Evolutionary conservation across 2,329 filamentous ascomycete genomes (phyloP).

Genomic region (Paraphaeosphaeria minitans): DNA sequence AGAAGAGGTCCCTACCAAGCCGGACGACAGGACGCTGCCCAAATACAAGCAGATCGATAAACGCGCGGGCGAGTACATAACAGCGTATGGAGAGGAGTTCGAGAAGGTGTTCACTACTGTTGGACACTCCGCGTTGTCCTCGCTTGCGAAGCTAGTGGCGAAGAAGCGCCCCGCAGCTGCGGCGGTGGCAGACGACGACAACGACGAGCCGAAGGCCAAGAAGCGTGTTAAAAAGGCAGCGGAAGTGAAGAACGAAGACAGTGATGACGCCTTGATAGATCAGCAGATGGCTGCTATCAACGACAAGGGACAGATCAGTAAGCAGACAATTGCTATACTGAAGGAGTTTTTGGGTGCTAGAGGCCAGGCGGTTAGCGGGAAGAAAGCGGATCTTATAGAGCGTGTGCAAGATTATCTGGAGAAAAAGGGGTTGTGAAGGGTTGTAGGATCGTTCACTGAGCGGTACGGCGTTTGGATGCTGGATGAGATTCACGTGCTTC

Average conservation of each 20-base stretch:
- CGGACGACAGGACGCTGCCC: constrained; percentile 80
- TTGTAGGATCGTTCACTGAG: background rate
- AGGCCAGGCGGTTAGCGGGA: constrained; percentile 30
- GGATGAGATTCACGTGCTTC: background rate
- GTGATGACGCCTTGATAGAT: constrained; percentile 45
- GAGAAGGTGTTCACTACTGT: constrained; percentile 60
- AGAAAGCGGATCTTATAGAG: constrained; percentile 47
- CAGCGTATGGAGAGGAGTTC: constrained; percentile 75
- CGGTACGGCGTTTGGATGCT: background rate
- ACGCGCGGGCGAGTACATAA: constrained; percentile 77
- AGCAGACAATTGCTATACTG: constrained; percentile 44
- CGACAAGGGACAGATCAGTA: constrained; percentile 51
- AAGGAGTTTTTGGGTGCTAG: constrained; percentile 39
- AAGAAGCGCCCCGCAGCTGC: constrained; percentile 50
- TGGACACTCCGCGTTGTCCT: constrained; percentile 48
- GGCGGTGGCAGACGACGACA: constrained; percentile 23
- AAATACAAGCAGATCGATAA: constrained; percentile 86
- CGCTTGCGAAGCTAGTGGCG: constrained; percentile 37
- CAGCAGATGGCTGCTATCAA: constrained; percentile 52
- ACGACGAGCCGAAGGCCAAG: constrained; percentile 26
- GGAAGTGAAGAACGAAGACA: constrained; percentile 27
- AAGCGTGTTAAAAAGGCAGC: constrained; percentile 38
- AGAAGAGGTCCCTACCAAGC: constrained; percentile 79
- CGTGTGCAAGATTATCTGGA: constrained; percentile 44
- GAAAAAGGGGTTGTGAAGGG: constrained; percentile 30